Base-by-base conservation (phyloP, 257 asterid genomes). In the Dorcoceras hygrometricum region DNA sequence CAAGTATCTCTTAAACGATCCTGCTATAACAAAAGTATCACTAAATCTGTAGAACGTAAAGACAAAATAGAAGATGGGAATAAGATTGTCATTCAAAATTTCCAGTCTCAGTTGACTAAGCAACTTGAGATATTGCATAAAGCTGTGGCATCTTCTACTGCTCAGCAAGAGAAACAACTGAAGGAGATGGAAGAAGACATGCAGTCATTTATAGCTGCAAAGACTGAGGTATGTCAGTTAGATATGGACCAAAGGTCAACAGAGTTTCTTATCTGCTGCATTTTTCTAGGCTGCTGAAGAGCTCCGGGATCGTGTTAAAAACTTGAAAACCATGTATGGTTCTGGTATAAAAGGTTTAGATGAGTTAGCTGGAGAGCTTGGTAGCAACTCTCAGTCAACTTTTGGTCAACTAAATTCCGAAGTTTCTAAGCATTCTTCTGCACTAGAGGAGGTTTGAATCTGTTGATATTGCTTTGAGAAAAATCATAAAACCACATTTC, bases 101-200 rank as follows among this genome's bases (percentile, higher is more conserved):
- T 94, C 75, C 97, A 87, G 79, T 81, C 85, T 65, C 95, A 90
- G 63, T 81, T 94, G 79, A 90, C 87, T 74, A 87, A 88, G 75
- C 93, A 90, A 77, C 96, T 94, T 70, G 95, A 91, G 73, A 78
- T 79, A 70, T 73, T 94, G 83, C 97, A 94, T 67, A 87, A 82
- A 77, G 67, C 89, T 64, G 86, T 94, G 75, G 92, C 99, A 76
- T 81, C 91, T 62, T 87, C 99, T 14, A 88, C 92, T n/a, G 83
- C 86, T 63, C 88, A 88, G 77, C 99, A 94, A 80, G 96, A 90
- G 70, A 83, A 82, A 60, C 95, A 87, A 71, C 81, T 94, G 66
- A 87, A 88, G 75, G 90, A 78, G 75, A 94, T 94, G 96, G 95
- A 94, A 82, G 95, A 90, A 77, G 97, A 94, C 77, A 90, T 94